phyloP scores from a whole-genome alignment of 345 rosid species.

The Boechera divaricarpa region DNA sequence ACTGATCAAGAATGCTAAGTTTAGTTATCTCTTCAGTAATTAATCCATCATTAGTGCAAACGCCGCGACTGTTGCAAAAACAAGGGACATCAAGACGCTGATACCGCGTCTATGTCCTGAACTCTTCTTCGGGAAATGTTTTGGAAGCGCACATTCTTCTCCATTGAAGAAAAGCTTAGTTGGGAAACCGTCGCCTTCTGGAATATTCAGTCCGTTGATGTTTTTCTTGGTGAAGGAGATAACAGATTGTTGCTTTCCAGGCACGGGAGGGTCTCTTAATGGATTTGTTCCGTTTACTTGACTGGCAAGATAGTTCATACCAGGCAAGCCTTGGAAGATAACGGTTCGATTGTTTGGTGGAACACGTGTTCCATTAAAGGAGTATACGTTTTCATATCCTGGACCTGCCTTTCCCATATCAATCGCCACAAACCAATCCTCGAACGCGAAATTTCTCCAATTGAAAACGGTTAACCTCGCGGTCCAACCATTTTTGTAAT shows the following conservation, averaged over 20 bases:
- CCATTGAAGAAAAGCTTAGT: conserved; percentile 77
- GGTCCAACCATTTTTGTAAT: conserved; percentile 76
- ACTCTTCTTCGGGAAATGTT: conserved; percentile 54
- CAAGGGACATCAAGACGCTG: conserved; percentile 38
- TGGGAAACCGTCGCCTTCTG: conserved; percentile 78
- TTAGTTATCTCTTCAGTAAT: conserved; percentile 19
- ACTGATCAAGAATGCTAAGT: conserved; percentile 28
- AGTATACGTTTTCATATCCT: conserved; percentile 77
- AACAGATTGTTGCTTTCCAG: conserved; percentile 94
- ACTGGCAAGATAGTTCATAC: conserved; percentile 69
- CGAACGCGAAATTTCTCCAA: conserved; percentile 62
- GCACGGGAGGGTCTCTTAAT: conserved; percentile 56
- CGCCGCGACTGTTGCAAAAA: conserved; percentile 43
- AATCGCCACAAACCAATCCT: conserved; percentile 80
- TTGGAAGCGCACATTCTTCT: conserved; percentile 91
- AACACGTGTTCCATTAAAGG: conserved; percentile 79
- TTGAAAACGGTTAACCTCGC: conserved; percentile 86
- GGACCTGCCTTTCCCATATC: conserved; percentile 62
- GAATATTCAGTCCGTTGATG: conserved; percentile 54
- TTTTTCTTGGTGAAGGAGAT: conserved; percentile 72
- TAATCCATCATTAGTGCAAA: conserved; percentile 52
- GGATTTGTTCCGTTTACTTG: conserved; percentile 61
- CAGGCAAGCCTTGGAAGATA: conserved; percentile 72
- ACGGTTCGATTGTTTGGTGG: conserved; percentile 55
- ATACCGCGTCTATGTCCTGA: conserved; percentile 44